Base-by-base conservation (phyloP, 768 basidiomycete species). In the Amylocystis lapponica region DNA sequence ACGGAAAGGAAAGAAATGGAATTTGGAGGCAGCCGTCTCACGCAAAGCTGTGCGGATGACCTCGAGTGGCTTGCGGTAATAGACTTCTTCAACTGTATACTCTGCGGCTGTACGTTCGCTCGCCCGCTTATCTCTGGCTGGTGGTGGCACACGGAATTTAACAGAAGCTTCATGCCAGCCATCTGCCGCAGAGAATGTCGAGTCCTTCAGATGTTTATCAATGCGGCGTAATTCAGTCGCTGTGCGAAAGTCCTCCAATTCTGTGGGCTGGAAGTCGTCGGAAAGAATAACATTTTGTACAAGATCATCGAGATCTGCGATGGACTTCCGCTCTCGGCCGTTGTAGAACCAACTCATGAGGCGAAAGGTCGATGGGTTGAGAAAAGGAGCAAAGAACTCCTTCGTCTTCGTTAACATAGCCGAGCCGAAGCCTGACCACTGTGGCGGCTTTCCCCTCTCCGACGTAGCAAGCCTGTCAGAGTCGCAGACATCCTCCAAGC, bases 271-370 rank as follows among this genome's bases (percentile, higher is more conserved):
- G 31, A 37, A 49, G 16, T 49, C 48, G 1, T 26, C 27, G 1
- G 29, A 33, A 1, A 44, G 38, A 16, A 49, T 21, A 9, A 49
- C 34, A 12, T 44, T 46, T 13, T 58, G 27, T 4, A 61, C 58
- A 0, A 70, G 54, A 0, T 40, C 41, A 11, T 66, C 39, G 0
- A 63, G 34, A 21, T 66, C 60, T 0, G 16, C 26, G 3, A 44
- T 36, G 3, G 65, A 63, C 36, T 66, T 67, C 0, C 17, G 19
- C 11, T 36, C 54, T 2, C 53, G 57, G 0, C 61, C 57, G 8
- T 50, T 51, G 33, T 61, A 63, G 4, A 52, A 43, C 66, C 67
- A 67, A 4, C 42, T 13, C 55, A 61, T 51, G 14, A 62, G 60
- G 1, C 55, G 52, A 22, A 53, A 61, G 3, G 43, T 39, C 0